Conservation (phyloP, 164 flowering plant species). For the Vitis labrusca region DNA sequence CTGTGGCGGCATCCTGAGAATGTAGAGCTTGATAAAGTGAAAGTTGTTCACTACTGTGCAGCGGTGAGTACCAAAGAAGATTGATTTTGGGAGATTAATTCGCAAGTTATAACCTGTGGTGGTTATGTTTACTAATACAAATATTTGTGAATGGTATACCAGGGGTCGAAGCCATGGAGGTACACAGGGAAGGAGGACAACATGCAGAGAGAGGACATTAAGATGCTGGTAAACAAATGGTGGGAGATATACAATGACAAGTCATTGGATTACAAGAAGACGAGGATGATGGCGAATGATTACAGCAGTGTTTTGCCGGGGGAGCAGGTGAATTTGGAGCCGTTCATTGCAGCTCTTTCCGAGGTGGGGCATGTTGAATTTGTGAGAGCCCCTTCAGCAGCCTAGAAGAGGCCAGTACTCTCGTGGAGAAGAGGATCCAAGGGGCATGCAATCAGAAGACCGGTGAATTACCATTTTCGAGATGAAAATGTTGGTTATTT, state of each 20-base stretch:
- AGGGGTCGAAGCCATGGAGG: slow-evolving; percentile 73
- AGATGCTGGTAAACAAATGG: slow-evolving; percentile 61
- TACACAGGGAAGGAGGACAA: slow-evolving; percentile 56
- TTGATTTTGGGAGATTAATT: too few relatives aligned
- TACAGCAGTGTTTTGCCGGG: background rate
- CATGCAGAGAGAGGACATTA: slow-evolving; percentile 65
- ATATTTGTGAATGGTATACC: background rate
- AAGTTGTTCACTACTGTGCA: slow-evolving; percentile 49
- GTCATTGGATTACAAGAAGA: slow-evolving; percentile 39
- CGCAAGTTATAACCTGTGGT: too few relatives aligned
- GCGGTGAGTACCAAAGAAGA: slow-evolving; percentile 21
- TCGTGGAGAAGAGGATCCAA: too few relatives aligned
- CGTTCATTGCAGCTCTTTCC: slow-evolving; percentile 31
- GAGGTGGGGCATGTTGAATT: slow-evolving; percentile 29
- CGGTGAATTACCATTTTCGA: too few relatives aligned
- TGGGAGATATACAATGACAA: slow-evolving; percentile 54
- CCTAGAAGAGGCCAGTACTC: slow-evolving; percentile 13
- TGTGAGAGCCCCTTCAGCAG: slow-evolving; percentile 55
- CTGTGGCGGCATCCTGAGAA: slow-evolving; percentile 43
- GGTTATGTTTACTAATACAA: too few relatives aligned
- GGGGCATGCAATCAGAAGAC: too few relatives aligned
- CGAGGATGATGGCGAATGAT: background rate
- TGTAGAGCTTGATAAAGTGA: slow-evolving; percentile 38
- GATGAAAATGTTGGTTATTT: too few relatives aligned
- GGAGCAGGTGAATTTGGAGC: slow-evolving; percentile 25